These are phyloP conservation scores for Aspergillus tamarii DNA, from an alignment of 2,329 filamentous ascomycete genomes.

Conservation along the genomic window DNA sequence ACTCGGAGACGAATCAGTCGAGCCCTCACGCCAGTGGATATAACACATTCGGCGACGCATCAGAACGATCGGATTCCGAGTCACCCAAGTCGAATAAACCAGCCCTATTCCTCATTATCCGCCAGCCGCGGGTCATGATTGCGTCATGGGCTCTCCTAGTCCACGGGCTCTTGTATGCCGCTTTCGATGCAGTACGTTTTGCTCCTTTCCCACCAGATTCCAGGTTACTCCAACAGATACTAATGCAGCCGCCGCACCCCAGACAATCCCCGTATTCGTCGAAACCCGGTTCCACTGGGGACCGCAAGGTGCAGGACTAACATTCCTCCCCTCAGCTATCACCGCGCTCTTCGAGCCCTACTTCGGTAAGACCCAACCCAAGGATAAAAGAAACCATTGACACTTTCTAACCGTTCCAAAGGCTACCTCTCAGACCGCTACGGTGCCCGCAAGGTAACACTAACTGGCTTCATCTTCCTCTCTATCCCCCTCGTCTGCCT, in stretches of 20 bases:
- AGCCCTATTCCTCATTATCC: constrained; percentile 26
- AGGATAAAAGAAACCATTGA: not conserved
- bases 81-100: constrained; percentile 1
- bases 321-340: constrained; percentile 63
- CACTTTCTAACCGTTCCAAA: not conserved
- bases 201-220: constrained; percentile 12
- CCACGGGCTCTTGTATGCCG: constrained; percentile 53
- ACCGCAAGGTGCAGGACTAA: constrained; percentile 59
- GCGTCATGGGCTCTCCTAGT: constrained; percentile 59
- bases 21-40: not conserved
- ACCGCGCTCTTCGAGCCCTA: constrained; percentile 65
- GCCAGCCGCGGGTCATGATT: constrained; percentile 56
- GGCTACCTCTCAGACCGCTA: constrained; percentile 53
- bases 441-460: constrained; percentile 65
- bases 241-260: not conserved
- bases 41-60: not conserved
- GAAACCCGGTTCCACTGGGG: constrained; percentile 58
- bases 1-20: not conserved
- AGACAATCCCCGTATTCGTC: constrained; percentile 58
- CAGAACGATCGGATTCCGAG: not conserved
- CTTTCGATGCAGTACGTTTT: constrained; percentile 52
- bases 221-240: constrained; percentile 20
- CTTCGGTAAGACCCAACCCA: constrained; percentile 39
- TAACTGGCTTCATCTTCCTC: constrained; percentile 57
- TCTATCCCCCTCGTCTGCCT: constrained; percentile 67